phyloP scores from a whole-genome alignment of 1,284 basidiomycete genomes.

The Tilletia setariae region DNA sequence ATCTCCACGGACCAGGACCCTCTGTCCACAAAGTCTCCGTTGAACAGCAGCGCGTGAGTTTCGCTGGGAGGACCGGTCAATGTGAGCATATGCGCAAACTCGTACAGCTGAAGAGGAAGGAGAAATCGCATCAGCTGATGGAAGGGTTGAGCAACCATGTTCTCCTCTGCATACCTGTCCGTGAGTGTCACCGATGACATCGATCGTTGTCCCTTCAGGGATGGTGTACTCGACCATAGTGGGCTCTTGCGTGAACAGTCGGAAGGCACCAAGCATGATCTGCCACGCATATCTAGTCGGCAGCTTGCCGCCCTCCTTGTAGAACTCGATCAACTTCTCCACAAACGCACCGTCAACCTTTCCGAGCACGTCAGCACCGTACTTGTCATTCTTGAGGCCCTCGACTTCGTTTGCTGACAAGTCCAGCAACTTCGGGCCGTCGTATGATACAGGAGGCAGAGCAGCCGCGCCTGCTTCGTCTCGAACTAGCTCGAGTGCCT shows the following conservation, averaged over 20 bases:
- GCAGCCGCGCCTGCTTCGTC: conserved; percentile 36
- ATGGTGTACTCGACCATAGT: conserved; percentile 77
- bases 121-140: background rate
- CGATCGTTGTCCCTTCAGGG: conserved; percentile 73
- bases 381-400: conserved; percentile 53
- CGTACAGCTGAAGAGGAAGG: conserved; percentile 67
- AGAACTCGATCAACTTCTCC: conserved; percentile 80
- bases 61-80: conserved; percentile 66
- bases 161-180: conserved; percentile 62
- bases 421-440: conserved; percentile 39
- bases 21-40: conserved; percentile 70
- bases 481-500: conserved; percentile 40
- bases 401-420: conserved; percentile 59
- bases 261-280: conserved; percentile 82
- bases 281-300: conserved; percentile 82
- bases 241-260: conserved; percentile 71
- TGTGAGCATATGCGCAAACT: conserved; percentile 80
- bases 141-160: background rate
- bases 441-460: conserved; percentile 33
- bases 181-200: conserved; percentile 60
- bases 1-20: conserved; percentile 98
- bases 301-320: conserved; percentile 83
- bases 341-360: conserved; percentile 67
- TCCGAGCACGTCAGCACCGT: conserved; percentile 31
- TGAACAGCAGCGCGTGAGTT: conserved; percentile 50